Base-by-base conservation (phyloP, 2,329 filamentous ascomycete species). In the Pseudogymnoascus sp. region DNA sequence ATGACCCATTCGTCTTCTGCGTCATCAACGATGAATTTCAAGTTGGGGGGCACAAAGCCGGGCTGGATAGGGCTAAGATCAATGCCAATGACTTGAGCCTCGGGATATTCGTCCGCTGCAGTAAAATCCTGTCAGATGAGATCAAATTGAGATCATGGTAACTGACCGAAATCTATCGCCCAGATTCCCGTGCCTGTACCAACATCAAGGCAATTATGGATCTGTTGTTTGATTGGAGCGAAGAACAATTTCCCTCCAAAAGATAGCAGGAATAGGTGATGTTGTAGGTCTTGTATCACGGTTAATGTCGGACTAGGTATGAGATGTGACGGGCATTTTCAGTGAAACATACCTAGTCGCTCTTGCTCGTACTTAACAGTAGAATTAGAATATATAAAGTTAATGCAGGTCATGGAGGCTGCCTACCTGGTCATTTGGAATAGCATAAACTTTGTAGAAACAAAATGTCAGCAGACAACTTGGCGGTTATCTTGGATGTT, bases 11-110 rank as follows among this genome's bases (percentile, higher is more conserved):
- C 65, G 2, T 66, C 31, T 17, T 69, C 67, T 15, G 26, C 26
- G 33, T 64, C 63, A 19, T 64, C 63, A 28, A 64, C 60, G 8
- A 85, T 85, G 68, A 93, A 93, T 66, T 85, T 83, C 13, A 91
- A 87, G 66, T 93, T 93, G 17, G 83, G 82, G 0, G 89, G 88
- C 0, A 91, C 86, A 59, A 82, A 78, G 4, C 76, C 76, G 2
- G 69, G 67, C 31, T 71, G 67, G 17, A 69, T 70, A 17, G 67
- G 68, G 31, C 69, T 71, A 10, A 73, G 66, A 44, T 73, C 72
- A 62, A 67, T 65, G 21, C 68, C 70, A 21, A 67, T 62, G 2
- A 72, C 70, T 62, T 68, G 62, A 23, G 67, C 60, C 21, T 69
- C 64, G 2, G 74, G 71, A 35, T 71, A 70, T 13, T 69, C 64